Base-by-base conservation (phyloP, 768 basidiomycete genomes). In the Boletus tomentosulus region DNA sequence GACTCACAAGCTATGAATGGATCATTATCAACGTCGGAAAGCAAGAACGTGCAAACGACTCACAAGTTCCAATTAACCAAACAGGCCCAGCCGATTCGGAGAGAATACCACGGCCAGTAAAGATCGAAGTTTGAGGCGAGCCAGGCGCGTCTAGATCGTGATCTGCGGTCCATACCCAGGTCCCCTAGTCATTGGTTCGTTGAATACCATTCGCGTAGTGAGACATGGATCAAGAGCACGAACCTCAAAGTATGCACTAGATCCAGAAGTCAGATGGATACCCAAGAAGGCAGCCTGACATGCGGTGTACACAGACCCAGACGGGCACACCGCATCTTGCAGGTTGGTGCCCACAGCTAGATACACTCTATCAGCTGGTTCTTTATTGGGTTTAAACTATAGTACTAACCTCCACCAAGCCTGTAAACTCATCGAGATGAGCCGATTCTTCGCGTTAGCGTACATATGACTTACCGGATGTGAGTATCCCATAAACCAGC, bases 101-200 rank as follows among this genome's bases (percentile, higher is more conserved):
- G 30, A 89, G 73, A 30, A 91, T 79, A 5, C 89, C 89, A 27
- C 89, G 79, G 0, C 86, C 89, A 37, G 78, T 79, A 54, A 71
- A 91, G 22, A 87, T 55, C 1, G 79, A 76, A 39, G 83, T 67
- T 57, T 82, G 79, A 16, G 72, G 71, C 30, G 75, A 62, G 9
- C 71, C 69, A 48, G 84, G 80, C 16, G 87, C 68, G 53, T 89
- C 83, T 1, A 65, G 6, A 37, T 65, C 64, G 59, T 92, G 89
- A 59, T 92, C 90, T 12, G 89, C 87, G 5, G 80, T 71, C 89
- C 89, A 92, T 2, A 88, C 78, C 89, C 88, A 91, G 13, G 82
- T 78, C 3, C 84, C 86, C 84, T 86, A 50, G 27, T 30, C 22
- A 19, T 25, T 31, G 13, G 28, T 42, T 37, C 22, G 33, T 34